A percentile compares a stretch with the other conserved stretches of the same genome.
Evolutionary conservation across 2,329 filamentous ascomycete species (phyloP).

Genomic region (Venturia asperata): DNA sequence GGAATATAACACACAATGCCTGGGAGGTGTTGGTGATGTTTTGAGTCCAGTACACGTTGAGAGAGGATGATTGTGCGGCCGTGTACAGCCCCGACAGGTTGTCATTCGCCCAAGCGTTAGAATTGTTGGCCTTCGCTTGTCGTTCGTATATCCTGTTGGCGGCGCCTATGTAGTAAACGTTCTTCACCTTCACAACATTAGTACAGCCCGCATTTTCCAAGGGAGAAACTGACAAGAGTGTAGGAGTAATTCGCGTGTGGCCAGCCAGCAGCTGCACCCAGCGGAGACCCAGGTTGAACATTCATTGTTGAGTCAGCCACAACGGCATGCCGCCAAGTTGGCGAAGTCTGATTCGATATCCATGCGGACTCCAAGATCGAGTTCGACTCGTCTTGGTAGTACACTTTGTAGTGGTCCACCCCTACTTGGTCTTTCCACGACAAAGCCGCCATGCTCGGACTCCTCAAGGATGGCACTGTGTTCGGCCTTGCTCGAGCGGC

Average conservation of each 20-base stretch:
- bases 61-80: not conserved
- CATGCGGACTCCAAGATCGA: not conserved
- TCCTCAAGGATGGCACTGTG: not conserved
- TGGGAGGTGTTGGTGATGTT: constrained; percentile 3
- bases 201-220: not conserved
- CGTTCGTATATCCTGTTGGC: not conserved
- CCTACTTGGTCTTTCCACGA: not conserved
- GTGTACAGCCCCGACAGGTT: not conserved
- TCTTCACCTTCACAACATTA: not conserved
- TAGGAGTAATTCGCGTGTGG: not conserved
- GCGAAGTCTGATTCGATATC: not conserved
- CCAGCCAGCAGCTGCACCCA: not conserved
- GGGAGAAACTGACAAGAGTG: not conserved
- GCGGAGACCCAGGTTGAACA: not conserved
- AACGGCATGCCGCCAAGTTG: not conserved
- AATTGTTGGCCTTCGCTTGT: not conserved
- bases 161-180: not conserved
- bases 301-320: constrained; percentile 1
- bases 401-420: not conserved
- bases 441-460: not conserved
- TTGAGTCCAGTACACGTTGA: not conserved
- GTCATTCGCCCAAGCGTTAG: not conserved
- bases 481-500: not conserved
- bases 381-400: constrained; percentile 3
- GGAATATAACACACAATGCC: not conserved